Evolutionary conservation across 192 early-diverging fungal genomes (phyloP).

Genomic region (Geranomyces variabilis): DNA sequence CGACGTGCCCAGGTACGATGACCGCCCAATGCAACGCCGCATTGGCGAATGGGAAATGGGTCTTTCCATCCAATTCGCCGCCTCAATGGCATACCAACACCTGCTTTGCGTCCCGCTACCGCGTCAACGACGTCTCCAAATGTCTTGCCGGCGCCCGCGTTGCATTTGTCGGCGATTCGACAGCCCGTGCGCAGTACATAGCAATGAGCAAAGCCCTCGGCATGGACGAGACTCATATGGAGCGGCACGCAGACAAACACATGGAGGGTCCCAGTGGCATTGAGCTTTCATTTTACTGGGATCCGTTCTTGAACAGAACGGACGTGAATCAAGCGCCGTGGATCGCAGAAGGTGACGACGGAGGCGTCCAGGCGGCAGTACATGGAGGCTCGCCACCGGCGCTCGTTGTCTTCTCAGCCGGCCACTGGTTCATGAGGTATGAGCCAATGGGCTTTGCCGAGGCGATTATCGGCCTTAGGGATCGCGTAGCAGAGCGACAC

Average conservation of each 20-base stretch:
- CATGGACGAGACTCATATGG: constrained; percentile 2
- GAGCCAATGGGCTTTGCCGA: constrained; percentile 37
- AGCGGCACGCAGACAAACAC: constrained; percentile 46
- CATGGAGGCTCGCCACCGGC: constrained; percentile 22
- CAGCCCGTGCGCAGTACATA: constrained; percentile 63
- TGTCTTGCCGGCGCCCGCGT: constrained; percentile 56
- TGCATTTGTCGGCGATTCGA: constrained; percentile 73
- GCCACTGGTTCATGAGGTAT: constrained; percentile 71
- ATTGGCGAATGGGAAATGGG: neutral
- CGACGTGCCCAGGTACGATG: no score
- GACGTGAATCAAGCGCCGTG: neutral
- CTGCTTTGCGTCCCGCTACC: constrained; percentile 43
- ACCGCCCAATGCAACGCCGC: neutral
- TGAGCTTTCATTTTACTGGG: constrained; percentile 70
- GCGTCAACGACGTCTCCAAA: constrained; percentile 33
- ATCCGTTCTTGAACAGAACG: constrained; percentile 64
- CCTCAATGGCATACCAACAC: constrained; percentile 4
- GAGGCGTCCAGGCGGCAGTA: neutral
- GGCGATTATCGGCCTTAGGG: constrained; percentile 6
- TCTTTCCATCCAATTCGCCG: neutral
- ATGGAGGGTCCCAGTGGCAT: constrained; percentile 33
- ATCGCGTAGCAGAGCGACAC: constrained; percentile 3
- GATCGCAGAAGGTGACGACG: constrained; percentile 7
- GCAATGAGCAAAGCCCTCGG: constrained; percentile 51
- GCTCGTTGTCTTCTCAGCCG: constrained; percentile 53